phyloP scores from a whole-genome alignment of 2,329 filamentous ascomycete genomes.

The Blastomyces percursus region DNA sequence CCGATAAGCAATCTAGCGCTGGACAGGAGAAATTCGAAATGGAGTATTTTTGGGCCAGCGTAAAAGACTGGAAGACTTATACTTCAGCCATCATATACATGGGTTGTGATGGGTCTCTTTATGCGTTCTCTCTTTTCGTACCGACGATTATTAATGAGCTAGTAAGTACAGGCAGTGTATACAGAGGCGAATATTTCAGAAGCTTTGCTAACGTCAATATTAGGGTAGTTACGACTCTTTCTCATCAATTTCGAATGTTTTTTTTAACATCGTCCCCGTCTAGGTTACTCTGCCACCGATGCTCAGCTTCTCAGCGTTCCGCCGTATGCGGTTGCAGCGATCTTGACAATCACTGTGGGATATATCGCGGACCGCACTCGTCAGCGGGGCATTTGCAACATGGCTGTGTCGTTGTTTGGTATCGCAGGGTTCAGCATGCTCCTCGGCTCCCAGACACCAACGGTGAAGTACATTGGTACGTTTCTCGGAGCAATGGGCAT shows the following conservation, averaged over 20 bases:
- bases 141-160: conserved; percentile 60
- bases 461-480: conserved; percentile 68
- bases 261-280: not conserved
- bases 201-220: not conserved
- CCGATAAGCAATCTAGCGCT: conserved; percentile 64
- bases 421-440: conserved; percentile 73
- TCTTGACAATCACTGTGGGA: conserved; percentile 59
- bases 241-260: not conserved
- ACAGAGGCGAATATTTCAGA: not conserved
- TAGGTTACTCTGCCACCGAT: conserved; percentile 47
- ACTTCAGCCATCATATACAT: conserved; percentile 65
- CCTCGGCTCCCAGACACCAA: conserved; percentile 49
- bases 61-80: conserved; percentile 80
- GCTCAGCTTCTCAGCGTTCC: conserved; percentile 66
- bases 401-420: conserved; percentile 56
- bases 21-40: conserved; percentile 64
- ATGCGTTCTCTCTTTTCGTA: conserved; percentile 66
- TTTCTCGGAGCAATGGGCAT: conserved; percentile 82
- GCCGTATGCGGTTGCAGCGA: conserved; percentile 60
- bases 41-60: conserved; percentile 57
- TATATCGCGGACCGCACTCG: conserved; percentile 65
- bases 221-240: conserved; percentile 1
- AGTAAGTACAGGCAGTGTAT: not conserved
- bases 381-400: conserved; percentile 70
- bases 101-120: conserved; percentile 57